These are phyloP conservation scores for Sugiyamaella neomexicana DNA, from an alignment of 1,139 yeast species.

Conservation along the genomic window DNA sequence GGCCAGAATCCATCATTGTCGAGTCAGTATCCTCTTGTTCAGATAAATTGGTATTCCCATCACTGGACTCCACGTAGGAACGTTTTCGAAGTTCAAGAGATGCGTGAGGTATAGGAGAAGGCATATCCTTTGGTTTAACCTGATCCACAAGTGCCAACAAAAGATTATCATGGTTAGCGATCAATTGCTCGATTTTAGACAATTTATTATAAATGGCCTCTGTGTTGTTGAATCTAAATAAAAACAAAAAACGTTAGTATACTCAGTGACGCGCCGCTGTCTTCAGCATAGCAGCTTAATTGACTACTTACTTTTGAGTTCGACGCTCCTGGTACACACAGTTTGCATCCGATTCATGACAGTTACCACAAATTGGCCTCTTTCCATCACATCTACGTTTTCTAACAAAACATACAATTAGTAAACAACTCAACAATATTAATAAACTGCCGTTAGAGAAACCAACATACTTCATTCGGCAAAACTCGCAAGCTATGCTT, in stretches of 20 bases:
- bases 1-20: conserved; percentile 2
- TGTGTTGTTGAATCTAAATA: conserved; percentile 7
- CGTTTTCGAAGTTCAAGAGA: neutral
- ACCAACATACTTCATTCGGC: conserved; percentile 23
- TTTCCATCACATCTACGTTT: conserved; percentile 28
- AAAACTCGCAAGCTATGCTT: conserved; percentile 26
- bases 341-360: conserved; percentile 21
- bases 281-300: neutral
- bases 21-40: conserved; percentile 2
- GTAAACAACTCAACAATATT: neutral
- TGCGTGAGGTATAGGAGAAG: conserved; percentile 10
- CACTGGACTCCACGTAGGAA: conserved; percentile 13
- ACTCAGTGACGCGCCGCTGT: neutral
- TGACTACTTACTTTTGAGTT: conserved; percentile 18
- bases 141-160: conserved; percentile 15
- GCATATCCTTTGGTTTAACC: conserved; percentile 5
- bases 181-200: conserved; percentile 10
- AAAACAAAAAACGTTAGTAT: neutral
- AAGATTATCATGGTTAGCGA: conserved; percentile 13
- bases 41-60: conserved; percentile 3
- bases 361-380: conserved; percentile 25
- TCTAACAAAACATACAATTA: conserved; percentile 16
- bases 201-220: conserved; percentile 11
- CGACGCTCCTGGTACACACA: conserved; percentile 24
- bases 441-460: neutral